phyloP scores from a whole-genome alignment of 306 rosid genomes.

The Gastrolobium villosum region DNA sequence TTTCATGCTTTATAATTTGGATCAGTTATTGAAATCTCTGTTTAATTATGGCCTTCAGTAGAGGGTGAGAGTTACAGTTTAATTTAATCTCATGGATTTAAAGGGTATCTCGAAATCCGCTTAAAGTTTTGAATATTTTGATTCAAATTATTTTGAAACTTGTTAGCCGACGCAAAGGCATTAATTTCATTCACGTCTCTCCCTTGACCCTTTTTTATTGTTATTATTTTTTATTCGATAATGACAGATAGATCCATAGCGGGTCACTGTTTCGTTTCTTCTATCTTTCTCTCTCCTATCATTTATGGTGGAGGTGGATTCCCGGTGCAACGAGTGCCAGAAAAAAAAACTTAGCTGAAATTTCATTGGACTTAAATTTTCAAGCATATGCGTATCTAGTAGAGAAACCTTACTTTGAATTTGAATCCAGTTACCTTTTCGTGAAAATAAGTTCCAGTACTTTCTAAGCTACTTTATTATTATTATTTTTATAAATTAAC shows the following conservation, averaged over 20 bases:
- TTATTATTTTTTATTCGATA: constrained; percentile 38
- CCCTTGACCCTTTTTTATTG: constrained; percentile 17
- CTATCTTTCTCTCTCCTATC: constrained; percentile 47
- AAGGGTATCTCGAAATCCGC: constrained; percentile 9
- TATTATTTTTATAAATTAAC: background rate
- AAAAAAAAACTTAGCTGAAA: background rate
- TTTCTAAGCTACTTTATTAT: constrained; percentile 36
- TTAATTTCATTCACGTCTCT: constrained; percentile 43
- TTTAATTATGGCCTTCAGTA: background rate
- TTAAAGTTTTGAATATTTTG: background rate
- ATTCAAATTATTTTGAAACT: constrained; percentile 35
- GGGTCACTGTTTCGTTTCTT: constrained; percentile 14
- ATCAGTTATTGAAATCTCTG: background rate
- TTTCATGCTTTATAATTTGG: constrained; percentile 15
- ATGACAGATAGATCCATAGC: constrained; percentile 54
- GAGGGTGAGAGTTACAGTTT: background rate
- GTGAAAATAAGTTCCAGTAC: constrained; percentile 44
- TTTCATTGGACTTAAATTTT: constrained; percentile 26
- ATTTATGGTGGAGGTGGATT: constrained; percentile 34
- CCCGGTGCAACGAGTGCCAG: constrained; percentile 3
- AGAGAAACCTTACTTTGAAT: constrained; percentile 24
- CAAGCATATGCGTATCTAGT: background rate
- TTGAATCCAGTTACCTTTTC: constrained; percentile 41
- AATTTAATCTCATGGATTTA: background rate
- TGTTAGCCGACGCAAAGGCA: background rate